These are phyloP conservation scores for Miscanthus sacchariflorus DNA, from an alignment of 202 grass and related monocot species.

Conservation along the genomic window DNA sequence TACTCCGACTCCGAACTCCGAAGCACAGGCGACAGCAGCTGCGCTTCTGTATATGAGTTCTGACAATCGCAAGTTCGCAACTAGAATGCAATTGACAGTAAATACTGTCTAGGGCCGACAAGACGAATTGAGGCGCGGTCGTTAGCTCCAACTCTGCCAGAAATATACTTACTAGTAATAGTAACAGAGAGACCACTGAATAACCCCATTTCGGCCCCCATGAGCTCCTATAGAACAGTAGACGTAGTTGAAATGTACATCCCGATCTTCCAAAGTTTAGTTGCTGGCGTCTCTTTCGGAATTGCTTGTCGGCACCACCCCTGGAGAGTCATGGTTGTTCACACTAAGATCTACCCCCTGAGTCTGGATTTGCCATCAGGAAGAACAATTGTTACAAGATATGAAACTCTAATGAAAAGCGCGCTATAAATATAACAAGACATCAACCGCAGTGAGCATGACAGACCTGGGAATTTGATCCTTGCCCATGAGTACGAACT, in stretches of 20 bases:
- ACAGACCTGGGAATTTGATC: constrained; percentile 82
- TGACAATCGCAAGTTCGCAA: background rate
- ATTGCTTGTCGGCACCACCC: constrained; percentile 64
- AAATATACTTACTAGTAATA: constrained; percentile 17
- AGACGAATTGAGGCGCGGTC: constrained; percentile 38
- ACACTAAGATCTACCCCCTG: constrained; percentile 57
- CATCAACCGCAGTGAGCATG: background rate
- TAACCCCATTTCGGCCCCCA: constrained; percentile 3
- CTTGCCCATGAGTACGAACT: constrained; percentile 63
- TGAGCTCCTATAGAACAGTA: constrained; percentile 14
- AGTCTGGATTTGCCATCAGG: constrained; percentile 56
- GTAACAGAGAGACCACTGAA: constrained; percentile 7
- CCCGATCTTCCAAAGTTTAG: constrained; percentile 20
- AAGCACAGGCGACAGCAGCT: constrained; percentile 1
- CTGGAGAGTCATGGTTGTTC: constrained; percentile 70
- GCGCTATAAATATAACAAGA: background rate
- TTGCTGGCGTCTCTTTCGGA: constrained; percentile 61
- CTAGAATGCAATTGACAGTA: constrained; percentile 17
- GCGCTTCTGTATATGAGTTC: constrained; percentile 18
- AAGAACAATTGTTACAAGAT: constrained; percentile 12
- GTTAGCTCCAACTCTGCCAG: constrained; percentile 43
- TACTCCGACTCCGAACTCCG: constrained; percentile 18
- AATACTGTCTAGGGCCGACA: constrained; percentile 26
- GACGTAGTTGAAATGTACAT: constrained; percentile 45
- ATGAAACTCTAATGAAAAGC: background rate